Evolutionary conservation across 2,329 filamentous ascomycete species (phyloP).

Genomic region (Paraphaeosphaeria sporulosa): DNA sequence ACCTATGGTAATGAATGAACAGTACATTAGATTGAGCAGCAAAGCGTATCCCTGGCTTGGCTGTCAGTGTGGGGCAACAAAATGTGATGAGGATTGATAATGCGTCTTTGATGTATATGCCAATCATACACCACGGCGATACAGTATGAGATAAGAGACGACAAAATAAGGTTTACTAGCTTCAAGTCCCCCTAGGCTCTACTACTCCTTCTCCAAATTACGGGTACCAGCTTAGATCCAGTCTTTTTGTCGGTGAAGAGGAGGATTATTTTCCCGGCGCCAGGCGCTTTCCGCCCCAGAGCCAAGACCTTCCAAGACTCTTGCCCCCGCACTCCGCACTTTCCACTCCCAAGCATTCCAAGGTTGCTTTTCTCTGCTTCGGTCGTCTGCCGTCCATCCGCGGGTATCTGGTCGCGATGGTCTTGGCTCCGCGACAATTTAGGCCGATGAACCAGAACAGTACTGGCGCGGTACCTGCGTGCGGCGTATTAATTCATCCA

Average conservation of each 20-base stretch:
- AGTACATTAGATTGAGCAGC: too few species aligned
- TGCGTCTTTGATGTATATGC: too few species aligned
- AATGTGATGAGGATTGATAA: too few species aligned
- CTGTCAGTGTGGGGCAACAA: too few species aligned
- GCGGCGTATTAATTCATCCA: conserved; percentile 1
- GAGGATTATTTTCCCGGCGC: conserved; percentile 1
- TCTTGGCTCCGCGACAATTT: not conserved
- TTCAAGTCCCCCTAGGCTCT: too few species aligned
- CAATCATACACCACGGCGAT: not conserved
- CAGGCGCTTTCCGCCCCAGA: not conserved
- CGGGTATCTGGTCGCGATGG: not conserved
- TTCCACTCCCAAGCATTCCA: not conserved
- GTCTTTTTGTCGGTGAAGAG: too few species aligned
- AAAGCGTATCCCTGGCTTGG: too few species aligned
- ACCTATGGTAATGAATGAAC: too few species aligned
- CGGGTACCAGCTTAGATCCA: too few species aligned
- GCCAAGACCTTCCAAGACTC: not conserved
- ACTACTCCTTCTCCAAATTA: too few species aligned
- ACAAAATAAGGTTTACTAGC: too few species aligned
- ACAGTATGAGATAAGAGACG: too few species aligned
- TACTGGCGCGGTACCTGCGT: not conserved
- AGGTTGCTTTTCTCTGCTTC: not conserved
- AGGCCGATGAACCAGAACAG: not conserved
- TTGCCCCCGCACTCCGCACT: not conserved
- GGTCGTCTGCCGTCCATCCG: not conserved